Evolutionary conservation across 306 rosid genomes (phyloP).

Genomic region (Castanospermum australe): DNA sequence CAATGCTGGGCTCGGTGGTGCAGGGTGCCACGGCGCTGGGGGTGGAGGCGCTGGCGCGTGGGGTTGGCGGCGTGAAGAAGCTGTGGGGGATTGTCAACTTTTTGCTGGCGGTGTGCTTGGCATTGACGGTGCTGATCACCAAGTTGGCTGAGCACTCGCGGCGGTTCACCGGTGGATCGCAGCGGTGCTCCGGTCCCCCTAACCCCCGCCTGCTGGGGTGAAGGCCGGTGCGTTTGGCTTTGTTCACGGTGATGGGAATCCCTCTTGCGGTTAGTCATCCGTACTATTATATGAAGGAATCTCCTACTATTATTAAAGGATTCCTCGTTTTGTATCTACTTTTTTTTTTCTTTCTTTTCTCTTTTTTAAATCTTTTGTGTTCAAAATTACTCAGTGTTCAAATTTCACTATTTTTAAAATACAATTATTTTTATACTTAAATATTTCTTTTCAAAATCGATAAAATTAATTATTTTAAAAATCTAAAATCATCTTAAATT

Average conservation of each 20-base stretch:
- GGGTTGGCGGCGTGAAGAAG: constrained; percentile 49
- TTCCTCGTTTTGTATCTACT: too few species aligned
- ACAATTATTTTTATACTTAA: too few species aligned
- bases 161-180: not conserved
- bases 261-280: constrained; percentile 50
- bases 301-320: too few species aligned
- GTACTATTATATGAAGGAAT: too few species aligned
- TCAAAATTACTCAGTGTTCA: too few species aligned
- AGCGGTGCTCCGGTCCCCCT: not conserved
- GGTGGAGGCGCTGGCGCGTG: constrained; percentile 36
- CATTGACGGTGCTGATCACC: constrained; percentile 40
- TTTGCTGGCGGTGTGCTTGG: too few species aligned
- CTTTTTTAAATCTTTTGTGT: too few species aligned
- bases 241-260: constrained; percentile 49
- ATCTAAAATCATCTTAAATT: too few species aligned
- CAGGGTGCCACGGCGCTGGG: constrained; percentile 43
- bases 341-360: too few species aligned
- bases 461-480: too few species aligned
- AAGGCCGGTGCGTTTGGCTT: constrained; percentile 51
- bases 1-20: constrained; percentile 56
- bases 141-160: constrained; percentile 41
- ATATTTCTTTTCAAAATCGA: too few species aligned
- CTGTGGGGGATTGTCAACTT: constrained; percentile 66
- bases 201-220: constrained; percentile 39
- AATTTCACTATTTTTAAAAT: too few species aligned